Evolutionary conservation across 169 alveolate genomes (phyloP).

Genomic region (Plasmodium gonderi): DNA sequence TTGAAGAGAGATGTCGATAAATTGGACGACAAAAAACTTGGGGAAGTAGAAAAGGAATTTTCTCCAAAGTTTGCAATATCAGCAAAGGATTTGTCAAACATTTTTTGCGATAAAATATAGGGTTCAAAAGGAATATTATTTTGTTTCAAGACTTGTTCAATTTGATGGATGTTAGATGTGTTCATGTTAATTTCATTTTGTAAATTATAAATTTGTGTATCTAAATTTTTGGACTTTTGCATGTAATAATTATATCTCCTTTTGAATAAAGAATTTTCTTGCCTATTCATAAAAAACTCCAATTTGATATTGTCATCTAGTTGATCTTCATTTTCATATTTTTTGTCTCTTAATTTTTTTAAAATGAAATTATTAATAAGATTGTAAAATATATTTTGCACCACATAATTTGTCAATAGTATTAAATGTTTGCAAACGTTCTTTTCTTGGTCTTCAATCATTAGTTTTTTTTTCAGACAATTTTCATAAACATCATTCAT

Average conservation of each 20-base stretch:
- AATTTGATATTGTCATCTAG: conserved; percentile 38
- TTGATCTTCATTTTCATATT: conserved; percentile 65
- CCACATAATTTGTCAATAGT: conserved; percentile 50
- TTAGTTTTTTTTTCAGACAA: conserved; percentile 55
- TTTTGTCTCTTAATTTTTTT: conserved; percentile 57
- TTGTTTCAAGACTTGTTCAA: conserved; percentile 28
- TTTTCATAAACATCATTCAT: conserved; percentile 29
- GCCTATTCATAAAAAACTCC: conserved; percentile 55
- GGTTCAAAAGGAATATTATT: conserved; percentile 49
- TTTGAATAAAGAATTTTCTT: conserved; percentile 54
- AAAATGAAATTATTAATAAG: conserved; percentile 58
- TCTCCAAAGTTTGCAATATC: background rate
- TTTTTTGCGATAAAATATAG: conserved; percentile 26
- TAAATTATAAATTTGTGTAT: conserved; percentile 8
- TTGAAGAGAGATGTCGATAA: background rate
- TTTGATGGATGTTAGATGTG: conserved; percentile 2
- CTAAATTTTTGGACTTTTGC: conserved; percentile 33
- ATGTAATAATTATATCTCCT: conserved; percentile 68
- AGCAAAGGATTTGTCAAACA: conserved; percentile 30
- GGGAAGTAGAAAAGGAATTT: background rate
- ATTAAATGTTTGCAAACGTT: conserved; percentile 70
- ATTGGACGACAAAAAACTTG: background rate
- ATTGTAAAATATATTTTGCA: conserved; percentile 66
- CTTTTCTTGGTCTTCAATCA: conserved; percentile 42
- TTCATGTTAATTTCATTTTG: conserved; percentile 45